phyloP scores from a whole-genome alignment of 1,139 yeast species.

The Geotrichum siamense region DNA sequence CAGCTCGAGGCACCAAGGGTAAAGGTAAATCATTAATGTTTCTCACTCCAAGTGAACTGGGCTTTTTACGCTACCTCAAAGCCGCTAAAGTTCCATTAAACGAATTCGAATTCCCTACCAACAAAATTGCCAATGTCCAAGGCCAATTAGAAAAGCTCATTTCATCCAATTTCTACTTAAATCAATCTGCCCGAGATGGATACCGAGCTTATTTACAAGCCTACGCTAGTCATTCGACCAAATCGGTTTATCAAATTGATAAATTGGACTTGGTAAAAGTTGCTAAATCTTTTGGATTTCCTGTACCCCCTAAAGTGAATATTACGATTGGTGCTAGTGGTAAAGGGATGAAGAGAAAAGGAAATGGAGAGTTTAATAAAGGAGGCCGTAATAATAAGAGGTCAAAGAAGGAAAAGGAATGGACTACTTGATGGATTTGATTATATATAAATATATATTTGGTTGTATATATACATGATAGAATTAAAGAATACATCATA shows the following conservation, averaged over 20 bases:
- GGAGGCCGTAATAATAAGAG: conserved; percentile 15
- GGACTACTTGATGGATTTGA: too few relatives aligned
- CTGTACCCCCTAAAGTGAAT: conserved; percentile 93
- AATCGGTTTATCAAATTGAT: conserved; percentile 93
- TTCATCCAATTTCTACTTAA: conserved; percentile 86
- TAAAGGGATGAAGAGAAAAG: conserved; percentile 24
- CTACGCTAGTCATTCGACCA: conserved; percentile 90
- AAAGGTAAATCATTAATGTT: conserved; percentile 94
- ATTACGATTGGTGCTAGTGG: conserved; percentile 93
- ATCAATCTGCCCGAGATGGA: conserved; percentile 95
- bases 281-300: conserved; percentile 91
- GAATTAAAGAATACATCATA: too few relatives aligned
- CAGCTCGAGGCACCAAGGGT: conserved; percentile 91
- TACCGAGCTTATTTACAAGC: conserved; percentile 95
- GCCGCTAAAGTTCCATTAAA: conserved; percentile 96
- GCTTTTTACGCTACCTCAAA: conserved; percentile 86
- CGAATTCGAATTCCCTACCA: conserved; percentile 92
- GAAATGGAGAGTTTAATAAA: conserved; percentile 6
- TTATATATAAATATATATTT: too few relatives aligned
- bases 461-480: too few relatives aligned
- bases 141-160: conserved; percentile 85
- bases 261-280: conserved; percentile 90
- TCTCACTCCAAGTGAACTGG: conserved; percentile 86
- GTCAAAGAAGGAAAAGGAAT: conserved; percentile 14
- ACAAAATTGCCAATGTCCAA: conserved; percentile 92